A percentile compares a stretch with the other conserved stretches of the same genome.
Evolutionary conservation across 2,329 filamentous ascomycete species (phyloP).

Genomic region (Clarireedia hainanense): DNA sequence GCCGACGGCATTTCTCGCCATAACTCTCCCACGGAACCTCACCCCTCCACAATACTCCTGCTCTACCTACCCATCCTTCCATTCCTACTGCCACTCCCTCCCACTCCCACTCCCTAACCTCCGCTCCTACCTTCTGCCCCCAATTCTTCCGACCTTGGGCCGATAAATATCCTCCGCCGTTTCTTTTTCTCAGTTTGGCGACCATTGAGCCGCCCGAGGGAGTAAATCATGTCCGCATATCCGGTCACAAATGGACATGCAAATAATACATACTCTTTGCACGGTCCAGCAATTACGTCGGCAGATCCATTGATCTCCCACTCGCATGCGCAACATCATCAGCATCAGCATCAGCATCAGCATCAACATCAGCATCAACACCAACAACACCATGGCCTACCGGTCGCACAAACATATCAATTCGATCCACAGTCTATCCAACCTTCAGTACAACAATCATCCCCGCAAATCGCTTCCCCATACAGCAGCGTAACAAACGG

Average conservation of each 20-base stretch:
- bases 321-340: constrained; percentile 8
- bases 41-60: too few species aligned
- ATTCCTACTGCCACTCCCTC: too few species aligned
- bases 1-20: too few species aligned
- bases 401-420: constrained; percentile 4
- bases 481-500: constrained; percentile 18
- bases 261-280: constrained; percentile 5
- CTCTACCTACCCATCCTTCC: too few species aligned
- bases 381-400: not conserved
- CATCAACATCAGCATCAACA: constrained; percentile 9
- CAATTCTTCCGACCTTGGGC: constrained; percentile 6
- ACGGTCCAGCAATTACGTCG: constrained; percentile 7
- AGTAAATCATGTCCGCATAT: constrained; percentile 10
- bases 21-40: too few species aligned
- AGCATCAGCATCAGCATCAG: constrained; percentile 2
- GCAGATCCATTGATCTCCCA: constrained; percentile 7
- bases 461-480: constrained; percentile 11
- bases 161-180: constrained; percentile 3
- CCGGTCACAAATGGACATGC: constrained; percentile 1
- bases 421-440: constrained; percentile 11
- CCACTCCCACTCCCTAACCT: too few species aligned
- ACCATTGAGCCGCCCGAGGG: not conserved
- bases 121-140: not conserved
- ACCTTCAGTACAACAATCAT: constrained; percentile 11
- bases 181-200: not conserved